These are phyloP conservation scores for Salix arbutifolia DNA, from an alignment of 345 rosid species.

Conservation along the genomic window DNA sequence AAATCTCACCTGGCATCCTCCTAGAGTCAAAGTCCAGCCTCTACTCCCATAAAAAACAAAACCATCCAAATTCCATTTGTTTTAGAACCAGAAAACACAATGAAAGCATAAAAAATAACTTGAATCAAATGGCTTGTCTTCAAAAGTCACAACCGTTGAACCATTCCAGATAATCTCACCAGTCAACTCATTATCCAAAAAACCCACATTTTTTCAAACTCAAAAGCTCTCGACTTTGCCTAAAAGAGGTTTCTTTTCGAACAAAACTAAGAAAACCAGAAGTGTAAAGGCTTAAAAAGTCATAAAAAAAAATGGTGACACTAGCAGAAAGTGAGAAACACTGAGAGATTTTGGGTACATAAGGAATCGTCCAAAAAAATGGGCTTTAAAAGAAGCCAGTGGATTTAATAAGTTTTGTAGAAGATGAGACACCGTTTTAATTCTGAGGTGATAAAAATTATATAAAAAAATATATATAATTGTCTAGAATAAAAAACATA, in stretches of 20 bases:
- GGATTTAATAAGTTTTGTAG: not conserved
- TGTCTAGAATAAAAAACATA: no score
- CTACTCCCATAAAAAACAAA: constrained; percentile 1
- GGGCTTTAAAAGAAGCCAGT: not conserved
- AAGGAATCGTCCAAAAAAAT: not conserved
- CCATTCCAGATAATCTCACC: constrained; percentile 16
- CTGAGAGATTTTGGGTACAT: not conserved
- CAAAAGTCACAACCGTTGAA: constrained; percentile 17
- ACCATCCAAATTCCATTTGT: constrained; percentile 16
- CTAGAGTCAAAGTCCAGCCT: constrained; percentile 13
- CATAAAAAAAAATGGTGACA: constrained; percentile 13
- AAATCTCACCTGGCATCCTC: constrained; percentile 28
- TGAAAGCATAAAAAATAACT: constrained; percentile 5
- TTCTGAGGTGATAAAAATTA: not conserved
- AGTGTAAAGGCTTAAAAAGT: not conserved
- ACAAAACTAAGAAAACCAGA: not conserved
- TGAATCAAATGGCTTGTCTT: constrained; percentile 24
- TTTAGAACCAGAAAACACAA: constrained; percentile 9
- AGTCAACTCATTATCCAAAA: not conserved
- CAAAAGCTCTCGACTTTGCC: constrained; percentile 16
- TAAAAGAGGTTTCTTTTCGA: not conserved
- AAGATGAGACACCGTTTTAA: constrained; percentile 19
- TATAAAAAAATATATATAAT: no score
- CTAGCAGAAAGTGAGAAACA: constrained; percentile 17
- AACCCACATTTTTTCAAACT: constrained; percentile 10